phyloP scores from a whole-genome alignment of 805 yeast species.

The Zygosaccharomyces lentus region DNA sequence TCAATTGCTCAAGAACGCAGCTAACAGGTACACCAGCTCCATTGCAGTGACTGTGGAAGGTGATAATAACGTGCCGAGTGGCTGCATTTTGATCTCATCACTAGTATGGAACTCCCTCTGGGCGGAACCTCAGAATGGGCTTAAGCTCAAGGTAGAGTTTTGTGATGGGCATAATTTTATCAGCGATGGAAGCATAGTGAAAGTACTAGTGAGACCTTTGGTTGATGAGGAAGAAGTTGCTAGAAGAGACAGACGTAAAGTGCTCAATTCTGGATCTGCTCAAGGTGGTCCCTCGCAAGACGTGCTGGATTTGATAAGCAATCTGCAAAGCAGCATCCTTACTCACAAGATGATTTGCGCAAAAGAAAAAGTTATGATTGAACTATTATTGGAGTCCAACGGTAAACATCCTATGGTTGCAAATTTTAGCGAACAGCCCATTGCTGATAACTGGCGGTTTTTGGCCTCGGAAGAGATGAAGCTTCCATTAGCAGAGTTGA shows the following conservation, averaged over 20 bases:
- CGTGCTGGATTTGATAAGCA: slow-evolving; percentile 3
- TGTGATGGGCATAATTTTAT: neutral
- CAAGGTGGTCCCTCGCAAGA: slow-evolving; percentile 7
- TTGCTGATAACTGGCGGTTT: slow-evolving; percentile 7
- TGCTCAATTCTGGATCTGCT: neutral
- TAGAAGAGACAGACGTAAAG: slow-evolving; percentile 1
- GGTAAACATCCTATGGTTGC: slow-evolving; percentile 13
- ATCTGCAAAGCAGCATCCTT: slow-evolving; percentile 9
- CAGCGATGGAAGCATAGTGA: neutral
- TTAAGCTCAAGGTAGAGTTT: slow-evolving; percentile 41
- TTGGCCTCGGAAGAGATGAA: slow-evolving; percentile 1
- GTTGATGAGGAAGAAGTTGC: slow-evolving; percentile 4
- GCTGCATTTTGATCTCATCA: slow-evolving; percentile 44
- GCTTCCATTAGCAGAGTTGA: neutral
- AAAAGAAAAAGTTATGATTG: slow-evolving; percentile 12
- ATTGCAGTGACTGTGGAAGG: slow-evolving; percentile 15
- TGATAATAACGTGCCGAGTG: slow-evolving; percentile 11
- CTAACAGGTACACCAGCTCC: slow-evolving; percentile 18
- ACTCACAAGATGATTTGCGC: slow-evolving; percentile 18
- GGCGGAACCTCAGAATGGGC: slow-evolving; percentile 37
- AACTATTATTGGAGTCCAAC: slow-evolving; percentile 11
- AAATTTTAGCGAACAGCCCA: slow-evolving; percentile 1
- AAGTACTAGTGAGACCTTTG: slow-evolving; percentile 7
- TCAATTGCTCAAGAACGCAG: slow-evolving; percentile 25
- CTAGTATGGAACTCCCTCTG: slow-evolving; percentile 42